A percentile compares a stretch with the other conserved stretches of the same genome.
Evolutionary conservation across 371 early-diverging fungal genomes (phyloP).

Genomic region (Circinella umbellata): DNA sequence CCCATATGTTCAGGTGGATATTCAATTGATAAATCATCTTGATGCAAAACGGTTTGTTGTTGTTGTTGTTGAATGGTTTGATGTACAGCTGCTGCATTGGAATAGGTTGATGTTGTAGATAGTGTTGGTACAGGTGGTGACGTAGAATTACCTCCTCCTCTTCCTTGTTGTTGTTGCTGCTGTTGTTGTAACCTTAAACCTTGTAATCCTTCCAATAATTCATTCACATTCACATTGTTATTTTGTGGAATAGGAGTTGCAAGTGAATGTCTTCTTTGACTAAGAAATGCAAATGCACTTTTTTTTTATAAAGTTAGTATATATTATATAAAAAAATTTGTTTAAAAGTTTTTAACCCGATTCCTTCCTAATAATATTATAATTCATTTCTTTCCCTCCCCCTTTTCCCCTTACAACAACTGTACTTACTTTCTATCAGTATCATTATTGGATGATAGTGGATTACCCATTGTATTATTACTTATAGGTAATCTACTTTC

Average conservation of each 20-base stretch:
- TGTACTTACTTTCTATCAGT: constrained; percentile 14
- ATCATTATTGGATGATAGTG: constrained; percentile 1
- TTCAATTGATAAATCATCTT: constrained; percentile 14
- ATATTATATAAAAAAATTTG: too few relatives aligned
- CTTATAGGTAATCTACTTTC: constrained; percentile 1
- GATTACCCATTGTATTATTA: background rate
- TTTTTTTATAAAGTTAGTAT: too few relatives aligned
- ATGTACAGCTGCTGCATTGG: background rate
- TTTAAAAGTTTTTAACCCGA: too few relatives aligned
- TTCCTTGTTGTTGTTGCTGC: background rate
- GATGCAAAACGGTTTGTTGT: constrained; percentile 3
- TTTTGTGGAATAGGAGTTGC: constrained; percentile 29
- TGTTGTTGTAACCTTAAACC: background rate
- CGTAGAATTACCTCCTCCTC: background rate
- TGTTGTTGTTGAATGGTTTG: background rate
- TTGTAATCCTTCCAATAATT: constrained; percentile 14
- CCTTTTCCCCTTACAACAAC: background rate
- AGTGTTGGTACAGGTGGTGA: background rate
- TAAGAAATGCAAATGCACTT: constrained; percentile 16
- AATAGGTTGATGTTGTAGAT: background rate
- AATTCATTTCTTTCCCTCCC: background rate
- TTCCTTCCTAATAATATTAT: too few relatives aligned
- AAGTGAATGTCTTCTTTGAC: constrained; percentile 44
- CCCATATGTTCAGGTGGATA: constrained; percentile 46
- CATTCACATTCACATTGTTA: constrained; percentile 4